phyloP scores from a whole-genome alignment of 2,329 filamentous ascomycete genomes.

The Colletotrichum sp. region DNA sequence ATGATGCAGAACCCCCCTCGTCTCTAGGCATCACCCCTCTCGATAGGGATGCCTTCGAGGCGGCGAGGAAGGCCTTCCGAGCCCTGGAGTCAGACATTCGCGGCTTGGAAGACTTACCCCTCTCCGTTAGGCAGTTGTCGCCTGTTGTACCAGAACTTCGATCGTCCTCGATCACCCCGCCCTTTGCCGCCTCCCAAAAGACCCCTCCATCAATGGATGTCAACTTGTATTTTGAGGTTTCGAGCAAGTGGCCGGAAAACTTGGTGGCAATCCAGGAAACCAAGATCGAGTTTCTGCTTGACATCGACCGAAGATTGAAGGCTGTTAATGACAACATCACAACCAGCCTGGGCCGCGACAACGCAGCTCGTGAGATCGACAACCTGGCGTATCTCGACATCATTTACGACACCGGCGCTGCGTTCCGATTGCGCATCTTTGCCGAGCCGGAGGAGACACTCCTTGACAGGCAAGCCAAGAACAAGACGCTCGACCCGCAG shows the following conservation, averaged over 20 bases:
- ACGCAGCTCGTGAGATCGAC: slow-evolving; percentile 68
- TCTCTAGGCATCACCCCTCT: slow-evolving; percentile 51
- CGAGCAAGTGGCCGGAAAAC: slow-evolving; percentile 92
- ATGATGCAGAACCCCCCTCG: slow-evolving; percentile 56
- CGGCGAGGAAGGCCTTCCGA: slow-evolving; percentile 72
- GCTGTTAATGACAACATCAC: slow-evolving; percentile 64
- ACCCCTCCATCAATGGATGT: slow-evolving; percentile 71
- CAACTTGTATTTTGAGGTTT: slow-evolving; percentile 90
- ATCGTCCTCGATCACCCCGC: slow-evolving; percentile 69
- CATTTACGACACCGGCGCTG: slow-evolving; percentile 71
- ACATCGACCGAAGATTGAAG: slow-evolving; percentile 74
- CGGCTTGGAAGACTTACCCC: slow-evolving; percentile 79
- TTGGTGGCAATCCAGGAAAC: slow-evolving; percentile 89
- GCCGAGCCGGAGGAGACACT: slow-evolving; percentile 86
- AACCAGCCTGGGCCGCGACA: slow-evolving; percentile 82
- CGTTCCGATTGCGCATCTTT: slow-evolving; percentile 86
- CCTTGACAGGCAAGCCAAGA: slow-evolving; percentile 78
- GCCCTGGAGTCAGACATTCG: slow-evolving; percentile 79
- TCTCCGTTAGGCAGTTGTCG: slow-evolving; percentile 83
- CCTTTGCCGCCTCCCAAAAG: slow-evolving; percentile 50
- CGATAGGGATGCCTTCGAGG: slow-evolving; percentile 68
- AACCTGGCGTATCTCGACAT: slow-evolving; percentile 88
- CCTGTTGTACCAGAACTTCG: slow-evolving; percentile 76
- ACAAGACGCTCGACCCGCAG: slow-evolving; percentile 70
- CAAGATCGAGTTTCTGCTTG: slow-evolving; percentile 87